Evolutionary conservation across 768 basidiomycete genomes (phyloP), one percentile per base, ranked within the genome.

Genomic region (Stropharia rugosoannulata): DNA sequence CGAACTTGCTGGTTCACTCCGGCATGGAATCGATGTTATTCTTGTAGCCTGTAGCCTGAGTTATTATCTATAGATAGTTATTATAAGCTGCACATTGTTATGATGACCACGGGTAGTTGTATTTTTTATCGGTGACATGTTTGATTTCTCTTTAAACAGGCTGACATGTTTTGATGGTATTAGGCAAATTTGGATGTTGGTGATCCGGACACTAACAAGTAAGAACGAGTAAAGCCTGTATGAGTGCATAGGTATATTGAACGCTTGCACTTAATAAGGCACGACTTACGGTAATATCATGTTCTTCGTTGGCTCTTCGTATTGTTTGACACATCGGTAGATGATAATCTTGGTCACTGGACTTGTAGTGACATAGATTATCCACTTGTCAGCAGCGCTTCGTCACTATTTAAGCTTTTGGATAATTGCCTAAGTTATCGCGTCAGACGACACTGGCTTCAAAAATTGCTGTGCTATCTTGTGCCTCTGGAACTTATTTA

Each of bases 381-480:
- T 42, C 7, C 15, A 19, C 8, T 9, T 42, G 16, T 43, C 29
- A 52, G 3, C 32, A 4, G 37, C 13, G 39, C 27, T 52, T 51
- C 40, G 51, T 36, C 51, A 52, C 22, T 22, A 25, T 38, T 50
- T 50, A 27, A 40, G 38, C 37, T 40, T 50, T 40, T 40, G 10
- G 10, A 19, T 40, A 3, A 50, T 40, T 50, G 37, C 49, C 49
- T 25, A 22, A 39, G 19, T 50, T 27, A 25, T 40, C 49, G 37
- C 49, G 37, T 49, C 49, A 49, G 16, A 18, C 38, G 49, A 39
- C 49, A 50, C 40, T 39, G 32, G n/a, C 15, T 29, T 29, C 25
- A 39, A 25, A 32, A 32, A 51, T 39, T 52, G 51, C 51, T 40
- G 51, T 52, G 51, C 41, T 18, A 36, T 42, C 25, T 51, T 6